Percentiles rank a stretch among this genome's conserved stretches.
Conservation (phyloP, 1,139 yeast genomes). For the Candida labiduridarum region DNA sequence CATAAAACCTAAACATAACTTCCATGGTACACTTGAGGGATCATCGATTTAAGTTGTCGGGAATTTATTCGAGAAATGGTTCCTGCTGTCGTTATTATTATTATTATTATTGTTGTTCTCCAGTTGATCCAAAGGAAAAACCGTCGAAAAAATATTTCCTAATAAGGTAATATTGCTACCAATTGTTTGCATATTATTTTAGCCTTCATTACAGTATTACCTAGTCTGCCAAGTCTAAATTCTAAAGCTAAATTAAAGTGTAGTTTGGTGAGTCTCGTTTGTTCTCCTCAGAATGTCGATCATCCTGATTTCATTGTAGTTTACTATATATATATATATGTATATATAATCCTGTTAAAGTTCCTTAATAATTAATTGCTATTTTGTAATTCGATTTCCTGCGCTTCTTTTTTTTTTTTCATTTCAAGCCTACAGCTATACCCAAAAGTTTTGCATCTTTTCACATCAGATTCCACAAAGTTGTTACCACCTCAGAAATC, state of each 20-base stretch:
- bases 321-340: not conserved
- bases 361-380: not conserved
- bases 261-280: not conserved
- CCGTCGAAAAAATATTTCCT: not conserved
- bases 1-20: too few species aligned
- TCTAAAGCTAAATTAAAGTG: not conserved
- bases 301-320: not conserved
- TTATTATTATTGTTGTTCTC: not conserved
- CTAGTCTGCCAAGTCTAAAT: not conserved
- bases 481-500: not conserved
- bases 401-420: not conserved
- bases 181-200: not conserved
- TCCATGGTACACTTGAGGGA: too few species aligned
- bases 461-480: not conserved
- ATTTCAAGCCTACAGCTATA: not conserved
- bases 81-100: too few species aligned
- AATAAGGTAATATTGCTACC: conserved; percentile 1
- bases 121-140: not conserved
- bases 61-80: not conserved
- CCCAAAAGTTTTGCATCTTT: not conserved
- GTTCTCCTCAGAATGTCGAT: conserved; percentile 1
- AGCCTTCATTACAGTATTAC: not conserved
- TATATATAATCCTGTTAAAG: not conserved
- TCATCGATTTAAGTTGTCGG: too few species aligned
- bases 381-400: not conserved